These are phyloP conservation scores for Asclepias syriaca DNA, from an alignment of 257 asterid genomes.

Conservation along the genomic window DNA sequence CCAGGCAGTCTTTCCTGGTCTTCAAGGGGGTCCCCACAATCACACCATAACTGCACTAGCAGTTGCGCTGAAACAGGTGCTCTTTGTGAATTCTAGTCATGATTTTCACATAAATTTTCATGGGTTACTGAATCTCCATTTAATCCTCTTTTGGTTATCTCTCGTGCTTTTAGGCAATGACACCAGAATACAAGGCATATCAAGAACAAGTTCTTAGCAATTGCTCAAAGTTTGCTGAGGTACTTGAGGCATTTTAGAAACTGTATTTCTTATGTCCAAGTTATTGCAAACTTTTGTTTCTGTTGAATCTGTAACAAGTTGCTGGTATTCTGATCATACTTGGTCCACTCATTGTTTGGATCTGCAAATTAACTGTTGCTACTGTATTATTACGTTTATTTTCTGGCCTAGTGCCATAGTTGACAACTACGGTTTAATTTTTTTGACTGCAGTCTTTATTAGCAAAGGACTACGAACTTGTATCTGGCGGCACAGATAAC, in stretches of 20 bases:
- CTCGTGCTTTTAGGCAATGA: conserved; percentile 57
- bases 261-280: background rate
- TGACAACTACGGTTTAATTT: background rate
- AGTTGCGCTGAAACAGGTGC: conserved; percentile 87
- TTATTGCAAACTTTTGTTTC: background rate
- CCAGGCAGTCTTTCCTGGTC: conserved; percentile 99
- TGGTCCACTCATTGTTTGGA: background rate
- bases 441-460: conserved; percentile 55
- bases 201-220: conserved; percentile 89
- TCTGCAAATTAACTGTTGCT: background rate
- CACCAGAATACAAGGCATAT: conserved; percentile 87
- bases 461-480: conserved; percentile 67
- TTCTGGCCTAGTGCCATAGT: background rate
- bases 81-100: background rate
- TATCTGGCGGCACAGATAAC: conserved; percentile 97
- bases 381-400: conserved; percentile 1
- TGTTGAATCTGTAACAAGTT: conserved; percentile 4
- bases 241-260: conserved; percentile 14
- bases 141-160: background rate
- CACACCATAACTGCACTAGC: conserved; percentile 95
- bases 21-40: conserved; percentile 99
- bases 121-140: conserved; percentile 7
- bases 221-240: conserved; percentile 92
- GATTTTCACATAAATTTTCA: conserved; percentile 3
- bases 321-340: background rate